Conservation (phyloP, 805 yeast genomes). For the Candida vaughaniae region DNA sequence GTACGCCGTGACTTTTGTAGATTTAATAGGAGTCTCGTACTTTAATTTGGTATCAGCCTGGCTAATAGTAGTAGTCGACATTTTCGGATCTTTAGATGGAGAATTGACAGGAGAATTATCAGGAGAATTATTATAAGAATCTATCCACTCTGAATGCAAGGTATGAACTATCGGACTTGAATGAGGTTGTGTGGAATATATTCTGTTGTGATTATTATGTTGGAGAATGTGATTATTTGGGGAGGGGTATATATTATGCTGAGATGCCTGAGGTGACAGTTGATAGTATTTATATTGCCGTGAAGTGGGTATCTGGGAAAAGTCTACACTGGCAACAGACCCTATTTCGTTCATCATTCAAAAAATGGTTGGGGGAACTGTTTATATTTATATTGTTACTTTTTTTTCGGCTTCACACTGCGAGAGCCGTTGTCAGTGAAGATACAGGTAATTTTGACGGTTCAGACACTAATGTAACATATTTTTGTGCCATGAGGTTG, state of each 20-base stretch:
- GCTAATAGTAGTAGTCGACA: slow-evolving; percentile 14
- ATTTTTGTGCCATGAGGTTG: no score
- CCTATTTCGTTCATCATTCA: slow-evolving; percentile 8
- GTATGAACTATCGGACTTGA: slow-evolving; percentile 14
- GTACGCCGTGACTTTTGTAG: slow-evolving; percentile 9
- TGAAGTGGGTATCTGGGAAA: neutral
- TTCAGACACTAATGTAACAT: no score
- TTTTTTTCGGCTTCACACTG: neutral
- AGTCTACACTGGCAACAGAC: neutral
- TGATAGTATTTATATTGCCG: no score
- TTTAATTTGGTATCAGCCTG: slow-evolving; percentile 2
- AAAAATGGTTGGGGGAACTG: slow-evolving; percentile 1
- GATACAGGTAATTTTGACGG: no score
- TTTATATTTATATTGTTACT: slow-evolving; percentile 6
- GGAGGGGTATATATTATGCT: slow-evolving; percentile 2
- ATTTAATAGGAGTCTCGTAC: slow-evolving; percentile 13
- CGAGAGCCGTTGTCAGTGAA: neutral
- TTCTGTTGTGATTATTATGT: neutral
- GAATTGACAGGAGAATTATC: slow-evolving; percentile 8
- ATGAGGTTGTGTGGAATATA: slow-evolving; percentile 5
- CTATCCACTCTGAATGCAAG: slow-evolving; percentile 28
- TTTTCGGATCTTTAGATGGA: slow-evolving; percentile 10
- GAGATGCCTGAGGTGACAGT: no score
- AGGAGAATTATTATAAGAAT: slow-evolving; percentile 16
- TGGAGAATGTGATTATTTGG: neutral